These are phyloP conservation scores for Populus davidiana DNA, from an alignment of 345 rosid genomes.

Conservation along the genomic window DNA sequence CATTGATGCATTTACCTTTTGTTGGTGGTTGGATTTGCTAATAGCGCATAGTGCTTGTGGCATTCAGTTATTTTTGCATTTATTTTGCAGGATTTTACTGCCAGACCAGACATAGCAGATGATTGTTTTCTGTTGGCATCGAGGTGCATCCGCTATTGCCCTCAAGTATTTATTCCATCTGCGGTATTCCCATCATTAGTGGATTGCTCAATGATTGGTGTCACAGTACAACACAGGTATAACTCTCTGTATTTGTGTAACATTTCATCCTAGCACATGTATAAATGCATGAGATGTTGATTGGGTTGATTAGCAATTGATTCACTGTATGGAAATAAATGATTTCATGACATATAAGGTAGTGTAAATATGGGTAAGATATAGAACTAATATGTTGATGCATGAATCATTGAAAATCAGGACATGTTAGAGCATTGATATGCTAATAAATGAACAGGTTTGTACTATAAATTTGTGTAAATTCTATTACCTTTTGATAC, in stretches of 20 bases:
- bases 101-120: constrained; percentile 93
- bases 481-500: background rate
- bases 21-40: constrained; percentile 3
- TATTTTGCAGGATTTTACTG: constrained; percentile 75
- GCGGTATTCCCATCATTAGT: constrained; percentile 68
- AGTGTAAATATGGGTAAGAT: background rate
- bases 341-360: background rate
- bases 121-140: constrained; percentile 96
- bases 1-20: constrained; percentile 9
- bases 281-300: background rate
- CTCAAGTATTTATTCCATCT: constrained; percentile 79
- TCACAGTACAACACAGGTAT: constrained; percentile 95
- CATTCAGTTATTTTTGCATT: constrained; percentile 15
- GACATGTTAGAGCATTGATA: background rate
- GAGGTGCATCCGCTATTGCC: constrained; percentile 95
- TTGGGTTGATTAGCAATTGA: background rate
- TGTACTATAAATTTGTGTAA: background rate
- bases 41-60: background rate
- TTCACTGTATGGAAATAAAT: background rate
- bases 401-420: background rate
- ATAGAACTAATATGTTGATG: background rate
- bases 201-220: constrained; percentile 78
- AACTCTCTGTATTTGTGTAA: constrained; percentile 12
- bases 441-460: background rate
- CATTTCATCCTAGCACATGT: background rate